phyloP scores from a whole-genome alignment of 441 rosid species.

The Iberis amara region DNA sequence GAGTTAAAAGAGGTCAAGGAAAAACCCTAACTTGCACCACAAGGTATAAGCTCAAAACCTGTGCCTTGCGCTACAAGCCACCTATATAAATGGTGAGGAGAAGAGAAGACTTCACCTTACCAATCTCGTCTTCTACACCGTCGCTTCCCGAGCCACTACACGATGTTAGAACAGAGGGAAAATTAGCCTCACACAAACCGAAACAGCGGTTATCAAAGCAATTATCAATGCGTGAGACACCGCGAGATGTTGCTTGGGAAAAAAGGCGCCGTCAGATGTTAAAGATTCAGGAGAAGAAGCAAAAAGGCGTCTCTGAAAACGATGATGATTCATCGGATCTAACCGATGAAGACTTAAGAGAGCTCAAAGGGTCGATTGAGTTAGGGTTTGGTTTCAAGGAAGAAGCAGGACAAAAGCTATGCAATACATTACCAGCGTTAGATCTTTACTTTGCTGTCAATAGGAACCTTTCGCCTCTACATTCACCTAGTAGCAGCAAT shows the following conservation, averaged over 20 bases:
- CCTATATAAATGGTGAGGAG: conserved; percentile 33
- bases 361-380: conserved; percentile 89
- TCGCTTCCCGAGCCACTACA: conserved; percentile 28
- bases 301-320: conserved; percentile 21
- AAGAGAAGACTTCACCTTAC: conserved; percentile 31
- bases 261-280: conserved; percentile 66
- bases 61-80: conserved; percentile 36
- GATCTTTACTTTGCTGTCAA: conserved; percentile 92
- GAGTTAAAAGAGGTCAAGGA: background rate
- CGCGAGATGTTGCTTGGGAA: conserved; percentile 86
- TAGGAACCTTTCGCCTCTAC: conserved; percentile 70
- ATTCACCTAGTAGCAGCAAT: conserved; percentile 49
- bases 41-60: conserved; percentile 9
- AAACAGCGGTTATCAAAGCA: conserved; percentile 66
- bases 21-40: conserved; percentile 25
- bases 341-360: conserved; percentile 85
- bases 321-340: conserved; percentile 30
- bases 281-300: conserved; percentile 41
- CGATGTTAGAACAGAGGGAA: conserved; percentile 33
- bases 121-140: conserved; percentile 31
- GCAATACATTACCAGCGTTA: conserved; percentile 83
- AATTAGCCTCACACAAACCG: conserved; percentile 40
- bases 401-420: conserved; percentile 64
- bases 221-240: conserved; percentile 78
- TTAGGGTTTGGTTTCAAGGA: conserved; percentile 92